A percentile compares a stretch with the other conserved stretches of the same genome.
These are phyloP conservation scores for Diplodia intermedia DNA, from an alignment of 2,329 filamentous ascomycete genomes.

Conservation along the genomic window DNA sequence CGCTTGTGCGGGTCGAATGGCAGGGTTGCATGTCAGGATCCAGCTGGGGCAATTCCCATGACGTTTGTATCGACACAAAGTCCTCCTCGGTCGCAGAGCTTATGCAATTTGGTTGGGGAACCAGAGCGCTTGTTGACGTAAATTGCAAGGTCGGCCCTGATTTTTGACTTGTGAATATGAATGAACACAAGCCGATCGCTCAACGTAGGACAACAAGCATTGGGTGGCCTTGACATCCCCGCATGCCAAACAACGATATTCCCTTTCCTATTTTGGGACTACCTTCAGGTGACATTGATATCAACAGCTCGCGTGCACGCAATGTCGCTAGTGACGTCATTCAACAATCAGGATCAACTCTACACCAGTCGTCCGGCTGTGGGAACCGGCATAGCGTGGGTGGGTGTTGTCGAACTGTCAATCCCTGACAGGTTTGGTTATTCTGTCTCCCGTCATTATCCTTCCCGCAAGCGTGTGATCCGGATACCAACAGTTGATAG, in stretches of 20 bases:
- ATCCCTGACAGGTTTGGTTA: background rate
- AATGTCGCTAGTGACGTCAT: background rate
- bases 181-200: background rate
- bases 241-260: background rate
- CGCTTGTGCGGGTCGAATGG: background rate
- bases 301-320: background rate
- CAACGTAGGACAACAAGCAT: background rate
- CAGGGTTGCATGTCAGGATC: constrained; percentile 4
- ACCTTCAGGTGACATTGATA: background rate
- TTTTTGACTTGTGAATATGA: background rate
- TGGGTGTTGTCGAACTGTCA: background rate
- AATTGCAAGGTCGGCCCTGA: background rate
- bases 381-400: background rate
- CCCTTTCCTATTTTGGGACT: background rate
- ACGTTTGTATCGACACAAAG: constrained; percentile 7
- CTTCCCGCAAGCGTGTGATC: background rate
- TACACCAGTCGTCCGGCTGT: background rate
- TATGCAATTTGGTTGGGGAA: background rate
- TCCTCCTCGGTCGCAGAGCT: background rate
- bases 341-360: background rate
- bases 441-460: background rate
- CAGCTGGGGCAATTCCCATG: background rate
- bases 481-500: background rate
- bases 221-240: background rate
- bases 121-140: background rate